A percentile compares a stretch with the other conserved stretches of the same genome.
phyloP scores from a whole-genome alignment of 2,329 filamentous ascomycete species.

The Exutisphaerella laricina region DNA sequence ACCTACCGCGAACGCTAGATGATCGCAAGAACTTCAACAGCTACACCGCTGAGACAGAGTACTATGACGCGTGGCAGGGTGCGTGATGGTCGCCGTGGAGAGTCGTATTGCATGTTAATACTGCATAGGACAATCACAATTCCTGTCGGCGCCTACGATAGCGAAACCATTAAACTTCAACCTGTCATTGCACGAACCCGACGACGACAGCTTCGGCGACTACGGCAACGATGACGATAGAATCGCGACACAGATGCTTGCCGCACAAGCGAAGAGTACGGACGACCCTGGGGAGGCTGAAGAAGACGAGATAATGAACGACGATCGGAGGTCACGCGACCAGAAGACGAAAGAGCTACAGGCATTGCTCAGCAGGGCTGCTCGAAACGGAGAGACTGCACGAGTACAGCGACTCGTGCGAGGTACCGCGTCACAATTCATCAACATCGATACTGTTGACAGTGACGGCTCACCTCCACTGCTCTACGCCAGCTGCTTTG shows the following conservation, averaged over 20 bases:
- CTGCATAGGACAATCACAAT: conserved; percentile 79
- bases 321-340: conserved; percentile 65
- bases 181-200: conserved; percentile 72
- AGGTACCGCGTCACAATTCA: conserved; percentile 66
- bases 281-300: conserved; percentile 61
- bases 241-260: conserved; percentile 93
- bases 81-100: conserved; percentile 34
- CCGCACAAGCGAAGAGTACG: conserved; percentile 74
- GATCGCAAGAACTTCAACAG: conserved; percentile 67
- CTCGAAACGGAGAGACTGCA: conserved; percentile 88
- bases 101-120: conserved; percentile 7
- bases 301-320: conserved; percentile 70
- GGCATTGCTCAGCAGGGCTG: conserved; percentile 86
- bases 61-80: conserved; percentile 99
- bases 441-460: conserved; percentile 83
- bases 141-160: conserved; percentile 77
- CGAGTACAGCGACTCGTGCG: conserved; percentile 70
- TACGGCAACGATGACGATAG: conserved; percentile 76
- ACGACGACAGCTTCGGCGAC: conserved; percentile 50
- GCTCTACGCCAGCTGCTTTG: conserved; percentile 98
- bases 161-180: conserved; percentile 83
- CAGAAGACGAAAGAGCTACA: conserved; percentile 81
- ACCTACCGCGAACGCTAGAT: conserved; percentile 86
- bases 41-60: conserved; percentile 79
- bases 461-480: conserved; percentile 94